Percentiles rank a stretch among this genome's conserved stretches.
Conservation (phyloP, 2,329 filamentous ascomycete species). For the Alternaria brassicae region DNA sequence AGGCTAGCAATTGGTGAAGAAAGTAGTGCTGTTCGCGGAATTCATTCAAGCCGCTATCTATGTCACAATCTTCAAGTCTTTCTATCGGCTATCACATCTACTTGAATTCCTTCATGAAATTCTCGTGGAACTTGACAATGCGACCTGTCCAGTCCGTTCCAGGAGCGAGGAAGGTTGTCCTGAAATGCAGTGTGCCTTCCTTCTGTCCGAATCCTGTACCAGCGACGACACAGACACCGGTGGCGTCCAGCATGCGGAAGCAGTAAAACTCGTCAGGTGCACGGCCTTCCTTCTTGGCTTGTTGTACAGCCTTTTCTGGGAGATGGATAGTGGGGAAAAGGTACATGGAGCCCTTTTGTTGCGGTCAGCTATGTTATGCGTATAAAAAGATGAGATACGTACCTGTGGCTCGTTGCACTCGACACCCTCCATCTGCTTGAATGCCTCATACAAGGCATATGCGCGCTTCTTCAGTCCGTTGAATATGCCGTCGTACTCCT, state of each 20-base stretch:
- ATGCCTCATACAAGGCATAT: slow-evolving; percentile 85
- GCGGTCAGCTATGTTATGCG: slow-evolving; percentile 2
- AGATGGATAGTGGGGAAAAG: slow-evolving; percentile 94
- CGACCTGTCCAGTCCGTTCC: slow-evolving; percentile 92
- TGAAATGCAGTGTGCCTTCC: slow-evolving; percentile 88
- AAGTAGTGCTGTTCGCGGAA: background rate
- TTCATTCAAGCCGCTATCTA: background rate
- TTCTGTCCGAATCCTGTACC: slow-evolving; percentile 94
- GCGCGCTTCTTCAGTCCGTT: slow-evolving; percentile 80
- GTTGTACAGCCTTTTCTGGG: slow-evolving; percentile 75
- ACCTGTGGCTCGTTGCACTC: slow-evolving; percentile 82
- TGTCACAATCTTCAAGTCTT: background rate
- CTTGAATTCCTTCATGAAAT: slow-evolving; percentile 84
- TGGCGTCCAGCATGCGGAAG: slow-evolving; percentile 87
- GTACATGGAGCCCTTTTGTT: slow-evolving; percentile 82
- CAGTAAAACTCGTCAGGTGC: slow-evolving; percentile 93
- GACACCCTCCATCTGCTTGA: slow-evolving; percentile 94
- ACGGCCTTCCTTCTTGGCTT: slow-evolving; percentile 75
- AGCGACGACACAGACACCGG: slow-evolving; percentile 91
- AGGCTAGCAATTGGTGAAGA: background rate
- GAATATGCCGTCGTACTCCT: slow-evolving; percentile 86
- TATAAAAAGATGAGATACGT: slow-evolving; percentile 31
- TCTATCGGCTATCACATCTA: slow-evolving; percentile 4
- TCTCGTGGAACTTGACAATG: slow-evolving; percentile 87
- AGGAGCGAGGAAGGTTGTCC: slow-evolving; percentile 94